Evolutionary conservation across 2,329 filamentous ascomycete species (phyloP).

Genomic region (Fusarium musae): DNA sequence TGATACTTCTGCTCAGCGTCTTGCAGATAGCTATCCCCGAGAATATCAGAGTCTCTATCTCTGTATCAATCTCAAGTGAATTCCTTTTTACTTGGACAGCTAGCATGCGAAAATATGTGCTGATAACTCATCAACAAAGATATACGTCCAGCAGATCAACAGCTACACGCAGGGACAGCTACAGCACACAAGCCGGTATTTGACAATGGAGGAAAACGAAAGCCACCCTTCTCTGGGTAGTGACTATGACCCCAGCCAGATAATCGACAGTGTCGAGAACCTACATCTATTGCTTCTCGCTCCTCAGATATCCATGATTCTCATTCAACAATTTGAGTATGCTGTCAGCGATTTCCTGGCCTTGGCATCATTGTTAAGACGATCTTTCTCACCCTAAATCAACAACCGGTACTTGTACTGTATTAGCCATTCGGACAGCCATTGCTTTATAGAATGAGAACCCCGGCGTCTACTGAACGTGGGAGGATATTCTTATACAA

Average conservation of each 20-base stretch:
- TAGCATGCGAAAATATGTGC: background rate
- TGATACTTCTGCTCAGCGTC: background rate
- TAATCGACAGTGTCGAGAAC: background rate
- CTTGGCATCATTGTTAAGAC: background rate
- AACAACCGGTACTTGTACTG: background rate
- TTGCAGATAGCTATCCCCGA: background rate
- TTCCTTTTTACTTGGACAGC: background rate
- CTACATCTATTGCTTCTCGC: background rate
- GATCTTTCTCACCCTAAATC: background rate
- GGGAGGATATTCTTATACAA: background rate
- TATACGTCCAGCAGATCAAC: background rate
- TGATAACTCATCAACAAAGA: background rate
- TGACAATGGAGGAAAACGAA: background rate
- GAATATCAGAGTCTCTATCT: background rate
- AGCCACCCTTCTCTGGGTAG: background rate
- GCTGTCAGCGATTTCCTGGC: no score
- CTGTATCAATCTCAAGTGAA: background rate
- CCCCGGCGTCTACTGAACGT: background rate
- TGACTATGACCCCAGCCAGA: no score
- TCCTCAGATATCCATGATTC: background rate
- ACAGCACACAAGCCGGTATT: background rate
- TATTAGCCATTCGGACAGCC: background rate
- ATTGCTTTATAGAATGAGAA: background rate
- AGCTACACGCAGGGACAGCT: background rate
- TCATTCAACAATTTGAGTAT: background rate